Conservation (phyloP, 306 rosid species). For the Gastrolobium villosum region DNA sequence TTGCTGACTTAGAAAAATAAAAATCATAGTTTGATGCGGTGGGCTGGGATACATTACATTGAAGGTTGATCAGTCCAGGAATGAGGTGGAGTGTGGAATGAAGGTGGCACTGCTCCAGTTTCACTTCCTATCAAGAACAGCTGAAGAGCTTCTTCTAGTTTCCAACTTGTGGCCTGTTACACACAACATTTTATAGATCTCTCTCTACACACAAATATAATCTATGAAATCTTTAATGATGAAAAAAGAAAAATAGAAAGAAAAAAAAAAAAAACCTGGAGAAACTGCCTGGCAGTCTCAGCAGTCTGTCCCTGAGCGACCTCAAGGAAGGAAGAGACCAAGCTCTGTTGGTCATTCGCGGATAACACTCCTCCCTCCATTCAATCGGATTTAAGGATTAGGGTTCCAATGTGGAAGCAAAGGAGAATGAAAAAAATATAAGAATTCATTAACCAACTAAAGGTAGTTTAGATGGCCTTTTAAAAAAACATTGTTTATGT, state of each 20-base stretch:
- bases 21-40: not conserved
- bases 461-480: no score
- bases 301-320: slow-evolving; percentile 65
- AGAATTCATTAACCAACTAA: no score
- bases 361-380: slow-evolving; percentile 59
- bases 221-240: no score
- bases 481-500: no score
- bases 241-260: no score
- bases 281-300: slow-evolving; percentile 59
- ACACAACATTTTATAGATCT: slow-evolving; percentile 43
- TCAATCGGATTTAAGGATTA: slow-evolving; percentile 36
- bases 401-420: slow-evolving; percentile 34
- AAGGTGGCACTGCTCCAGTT: slow-evolving; percentile 50
- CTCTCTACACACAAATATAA: no score
- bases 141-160: slow-evolving; percentile 97
- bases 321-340: slow-evolving; percentile 62
- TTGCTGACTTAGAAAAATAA: not conserved
- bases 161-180: slow-evolving; percentile 93
- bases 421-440: no score
- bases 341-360: slow-evolving; percentile 51
- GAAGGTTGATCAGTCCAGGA: slow-evolving; percentile 56
- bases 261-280: slow-evolving; percentile 48
- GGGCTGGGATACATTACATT: slow-evolving; percentile 44
- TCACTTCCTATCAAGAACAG: slow-evolving; percentile 82
- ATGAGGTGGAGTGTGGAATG: slow-evolving; percentile 53